phyloP scores from a whole-genome alignment of 148 eudicot species.

The Mesembryanthemum crystallinum region DNA sequence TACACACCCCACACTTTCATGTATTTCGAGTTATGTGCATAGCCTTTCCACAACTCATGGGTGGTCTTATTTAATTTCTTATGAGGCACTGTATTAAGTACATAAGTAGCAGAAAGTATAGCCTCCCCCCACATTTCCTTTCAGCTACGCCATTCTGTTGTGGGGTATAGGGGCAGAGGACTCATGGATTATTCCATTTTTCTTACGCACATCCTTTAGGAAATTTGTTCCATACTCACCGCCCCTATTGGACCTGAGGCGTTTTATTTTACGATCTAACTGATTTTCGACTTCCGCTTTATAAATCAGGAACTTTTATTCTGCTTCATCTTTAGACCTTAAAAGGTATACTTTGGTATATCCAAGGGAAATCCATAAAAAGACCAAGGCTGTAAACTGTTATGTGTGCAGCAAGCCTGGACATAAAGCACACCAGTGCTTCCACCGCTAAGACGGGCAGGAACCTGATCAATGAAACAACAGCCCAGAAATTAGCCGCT shows the following conservation, averaged over 20 bases:
- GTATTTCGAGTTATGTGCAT: neutral
- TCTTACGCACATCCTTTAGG: neutral
- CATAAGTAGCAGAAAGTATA: neutral
- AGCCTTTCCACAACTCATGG: neutral
- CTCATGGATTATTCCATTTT: neutral
- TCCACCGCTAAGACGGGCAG: neutral
- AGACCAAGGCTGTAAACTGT: too few species aligned
- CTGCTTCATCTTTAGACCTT: slow-evolving; percentile 1
- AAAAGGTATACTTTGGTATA: neutral
- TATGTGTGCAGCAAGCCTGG: neutral
- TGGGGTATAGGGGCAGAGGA: neutral
- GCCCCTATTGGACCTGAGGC: slow-evolving; percentile 6
- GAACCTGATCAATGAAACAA: neutral
- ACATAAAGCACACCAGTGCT: neutral
- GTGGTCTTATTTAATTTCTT: slow-evolving; percentile 1
- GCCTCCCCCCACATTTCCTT: neutral
- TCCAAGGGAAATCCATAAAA: too few species aligned
- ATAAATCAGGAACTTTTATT: neutral
- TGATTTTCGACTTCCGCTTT: neutral
- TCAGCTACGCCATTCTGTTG: neutral
- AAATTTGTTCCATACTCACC: slow-evolving; percentile 1
- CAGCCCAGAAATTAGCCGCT: neutral
- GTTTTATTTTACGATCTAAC: neutral
- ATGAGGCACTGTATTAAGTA: slow-evolving; percentile 1
- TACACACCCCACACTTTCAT: neutral